Evolutionary conservation across 768 basidiomycete species (phyloP), one percentile per base, ranked within the genome.

Genomic region (Stropharia rugosoannulata): DNA sequence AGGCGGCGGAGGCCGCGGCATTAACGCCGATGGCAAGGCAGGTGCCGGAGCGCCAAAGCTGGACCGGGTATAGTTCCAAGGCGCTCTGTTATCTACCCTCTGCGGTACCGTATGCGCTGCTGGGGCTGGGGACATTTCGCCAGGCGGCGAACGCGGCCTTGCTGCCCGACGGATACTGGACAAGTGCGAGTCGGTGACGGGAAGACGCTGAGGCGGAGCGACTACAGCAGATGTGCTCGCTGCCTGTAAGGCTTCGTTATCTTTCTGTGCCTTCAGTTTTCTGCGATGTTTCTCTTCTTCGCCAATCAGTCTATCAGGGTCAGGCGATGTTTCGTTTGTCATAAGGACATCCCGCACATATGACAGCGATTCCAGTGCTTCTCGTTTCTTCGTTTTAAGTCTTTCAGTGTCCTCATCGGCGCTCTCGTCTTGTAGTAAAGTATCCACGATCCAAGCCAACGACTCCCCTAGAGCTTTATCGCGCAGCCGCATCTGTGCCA

Each of bases 311-410:
- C 86, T 78, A 25, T 84, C 83, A 40, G 87, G 84, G 18, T 93
- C 90, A 42, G 93, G 66, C 22, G 78, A 73, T 27, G 69, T 70
- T 9, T 75, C 69, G 52, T 76, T 75, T 36, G 83, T 82, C 57
- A 80, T 76, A 39, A 94, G 72, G 13, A 91, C 76, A 60, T 93
- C 91, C 59, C 89, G 78, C 54, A 92, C 85, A 69, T 93, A 90
- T 10, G 87, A 77, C 38, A 94, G 73, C 10, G 86, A 85, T 63
- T 91, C 89, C 47, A 94, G 66, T 0, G 92, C 88, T 66, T 91
- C 88, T 37, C 73, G 72, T 62, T 76, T 79, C 56, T 80, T 75
- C 40, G 67, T 73, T 56, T 72, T 65, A 60, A 77, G 61, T 54
- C 72, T 69, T 59, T 72, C 73, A 22, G 69, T 64, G 41, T 80